phyloP scores from a whole-genome alignment of 2,329 filamentous ascomycete species.

The Myriangium duriaei region DNA sequence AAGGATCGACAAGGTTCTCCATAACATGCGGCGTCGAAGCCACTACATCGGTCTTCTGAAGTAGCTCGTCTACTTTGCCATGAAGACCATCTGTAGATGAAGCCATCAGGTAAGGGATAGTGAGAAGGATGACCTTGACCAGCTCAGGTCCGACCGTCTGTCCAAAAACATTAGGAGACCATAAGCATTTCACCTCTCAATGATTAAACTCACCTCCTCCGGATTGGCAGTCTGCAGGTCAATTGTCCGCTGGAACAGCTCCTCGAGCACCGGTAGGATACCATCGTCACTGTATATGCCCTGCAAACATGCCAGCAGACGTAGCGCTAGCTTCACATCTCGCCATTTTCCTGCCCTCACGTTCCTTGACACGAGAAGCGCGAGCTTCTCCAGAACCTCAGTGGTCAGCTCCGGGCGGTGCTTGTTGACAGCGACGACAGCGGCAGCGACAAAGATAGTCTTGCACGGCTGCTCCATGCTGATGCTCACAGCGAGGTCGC shows the following conservation, averaged over 20 bases:
- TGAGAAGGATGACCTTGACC: slow-evolving; percentile 91
- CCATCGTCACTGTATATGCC: slow-evolving; percentile 70
- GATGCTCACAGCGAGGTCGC: slow-evolving; percentile 64
- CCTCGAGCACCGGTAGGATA: slow-evolving; percentile 70
- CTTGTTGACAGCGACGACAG: slow-evolving; percentile 67
- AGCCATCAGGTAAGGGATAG: slow-evolving; percentile 79
- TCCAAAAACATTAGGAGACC: too few relatives aligned
- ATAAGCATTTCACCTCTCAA: slow-evolving; percentile 10
- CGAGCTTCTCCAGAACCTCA: slow-evolving; percentile 54
- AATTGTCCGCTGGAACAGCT: slow-evolving; percentile 83
- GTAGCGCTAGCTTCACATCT: slow-evolving; percentile 77
- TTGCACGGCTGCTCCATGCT: slow-evolving; percentile 88
- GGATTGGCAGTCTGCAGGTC: slow-evolving; percentile 86
- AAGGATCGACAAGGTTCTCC: slow-evolving; percentile 77
- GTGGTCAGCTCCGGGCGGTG: slow-evolving; percentile 62
- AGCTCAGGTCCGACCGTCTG: slow-evolving; percentile 62
- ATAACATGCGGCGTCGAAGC: slow-evolving; percentile 77
- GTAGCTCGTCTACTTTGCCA: slow-evolving; percentile 61
- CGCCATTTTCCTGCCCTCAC: slow-evolving; percentile 71
- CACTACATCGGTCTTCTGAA: slow-evolving; percentile 92
- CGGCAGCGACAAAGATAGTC: slow-evolving; percentile 84
- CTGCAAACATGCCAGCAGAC: slow-evolving; percentile 81
- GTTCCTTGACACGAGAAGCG: slow-evolving; percentile 50
- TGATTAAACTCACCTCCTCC: slow-evolving; percentile 59
- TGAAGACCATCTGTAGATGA: slow-evolving; percentile 54